Conservation (phyloP, 2,329 filamentous ascomycete genomes). For the Aspergillus sp. region DNA sequence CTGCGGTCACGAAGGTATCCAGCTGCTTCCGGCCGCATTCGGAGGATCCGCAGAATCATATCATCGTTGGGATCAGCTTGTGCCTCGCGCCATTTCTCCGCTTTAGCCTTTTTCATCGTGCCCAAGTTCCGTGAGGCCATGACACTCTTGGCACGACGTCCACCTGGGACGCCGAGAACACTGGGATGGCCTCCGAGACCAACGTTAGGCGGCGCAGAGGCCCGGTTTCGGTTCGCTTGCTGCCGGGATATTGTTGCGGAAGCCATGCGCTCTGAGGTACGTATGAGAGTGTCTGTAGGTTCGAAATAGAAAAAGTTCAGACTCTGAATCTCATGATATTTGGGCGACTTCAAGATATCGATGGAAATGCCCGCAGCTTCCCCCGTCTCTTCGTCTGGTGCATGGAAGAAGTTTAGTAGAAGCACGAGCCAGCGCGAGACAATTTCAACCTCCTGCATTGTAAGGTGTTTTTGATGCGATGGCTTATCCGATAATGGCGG, state of each 20-base stretch:
- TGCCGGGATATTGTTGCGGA: slow-evolving; percentile 78
- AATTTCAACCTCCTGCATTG: slow-evolving; percentile 85
- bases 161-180: slow-evolving; percentile 48
- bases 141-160: slow-evolving; percentile 66
- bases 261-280: slow-evolving; percentile 95
- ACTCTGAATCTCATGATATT: slow-evolving; percentile 95
- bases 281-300: slow-evolving; percentile 82
- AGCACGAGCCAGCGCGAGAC: slow-evolving; percentile 93
- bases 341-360: slow-evolving; percentile 91
- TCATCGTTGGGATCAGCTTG: slow-evolving; percentile 97
- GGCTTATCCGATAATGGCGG: slow-evolving; percentile 94
- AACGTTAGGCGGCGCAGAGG: slow-evolving; percentile 66
- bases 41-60: slow-evolving; percentile 91
- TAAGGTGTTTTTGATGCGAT: slow-evolving; percentile 78
- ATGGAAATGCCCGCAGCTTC: slow-evolving; percentile 85
- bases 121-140: slow-evolving; percentile 93
- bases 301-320: slow-evolving; percentile 99
- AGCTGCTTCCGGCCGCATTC: slow-evolving; percentile 90
- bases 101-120: slow-evolving; percentile 93
- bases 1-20: slow-evolving; percentile 86
- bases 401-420: slow-evolving; percentile 93
- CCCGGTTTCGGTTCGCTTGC: slow-evolving; percentile 64
- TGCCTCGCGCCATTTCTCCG: slow-evolving; percentile 91
- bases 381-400: slow-evolving; percentile 77
- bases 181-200: slow-evolving; percentile 40